These are phyloP conservation scores for Turritis glabra DNA, from an alignment of 345 rosid genomes.

Conservation along the genomic window DNA sequence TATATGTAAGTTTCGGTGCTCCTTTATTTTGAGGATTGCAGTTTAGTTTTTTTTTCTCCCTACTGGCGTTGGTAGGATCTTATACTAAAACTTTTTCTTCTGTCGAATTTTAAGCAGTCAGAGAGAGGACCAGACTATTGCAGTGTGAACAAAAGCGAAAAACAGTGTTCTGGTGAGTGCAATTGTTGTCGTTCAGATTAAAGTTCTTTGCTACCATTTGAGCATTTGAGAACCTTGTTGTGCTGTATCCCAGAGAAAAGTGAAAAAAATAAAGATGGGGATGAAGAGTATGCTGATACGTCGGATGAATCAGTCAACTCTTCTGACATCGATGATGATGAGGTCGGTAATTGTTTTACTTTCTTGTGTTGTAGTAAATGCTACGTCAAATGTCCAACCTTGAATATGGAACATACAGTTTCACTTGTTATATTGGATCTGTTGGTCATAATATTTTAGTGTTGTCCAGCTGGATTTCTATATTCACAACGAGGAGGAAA, in stretches of 20 bases:
- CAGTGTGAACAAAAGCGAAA: constrained; percentile 35
- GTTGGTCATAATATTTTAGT: constrained; percentile 6
- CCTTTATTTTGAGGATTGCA: constrained; percentile 2
- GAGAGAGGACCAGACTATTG: constrained; percentile 40
- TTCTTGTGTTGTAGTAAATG: constrained; percentile 13
- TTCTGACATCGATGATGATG: constrained; percentile 80
- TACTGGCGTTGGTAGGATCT: constrained; percentile 1
- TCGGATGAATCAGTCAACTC: constrained; percentile 68
- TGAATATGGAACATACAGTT: background rate
- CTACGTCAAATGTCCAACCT: background rate
- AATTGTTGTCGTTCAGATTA: constrained; percentile 27
- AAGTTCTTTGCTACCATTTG: constrained; percentile 12
- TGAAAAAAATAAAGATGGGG: constrained; percentile 35
- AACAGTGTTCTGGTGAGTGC: constrained; percentile 28
- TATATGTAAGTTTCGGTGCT: constrained; percentile 16
- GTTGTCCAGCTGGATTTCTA: constrained; percentile 69
- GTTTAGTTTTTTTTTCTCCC: background rate
- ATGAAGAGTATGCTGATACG: constrained; percentile 38
- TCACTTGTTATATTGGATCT: constrained; percentile 23
- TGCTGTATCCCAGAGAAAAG: constrained; percentile 33
- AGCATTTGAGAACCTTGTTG: constrained; percentile 12
- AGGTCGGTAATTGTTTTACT: constrained; percentile 50
- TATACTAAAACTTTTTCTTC: background rate
- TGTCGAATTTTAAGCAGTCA: constrained; percentile 34
- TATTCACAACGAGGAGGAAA: constrained; percentile 80